Evolutionary conservation across 768 basidiomycete species (phyloP), one percentile per base, ranked within the genome.

Genomic region (Amanita molliuscula): DNA sequence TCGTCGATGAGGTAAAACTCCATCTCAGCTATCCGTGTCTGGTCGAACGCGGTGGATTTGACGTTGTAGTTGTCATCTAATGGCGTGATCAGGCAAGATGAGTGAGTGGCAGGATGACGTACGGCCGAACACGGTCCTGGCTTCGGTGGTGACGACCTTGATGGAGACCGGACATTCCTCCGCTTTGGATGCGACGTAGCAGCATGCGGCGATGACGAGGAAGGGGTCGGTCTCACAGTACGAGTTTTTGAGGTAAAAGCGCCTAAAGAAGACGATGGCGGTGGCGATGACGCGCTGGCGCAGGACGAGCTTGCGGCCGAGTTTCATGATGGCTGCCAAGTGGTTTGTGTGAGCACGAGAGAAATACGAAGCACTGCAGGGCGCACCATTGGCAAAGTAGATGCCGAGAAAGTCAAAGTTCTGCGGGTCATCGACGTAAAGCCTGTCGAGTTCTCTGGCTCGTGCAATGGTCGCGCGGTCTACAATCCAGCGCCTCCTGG

Each of bases 1-100:
- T 99, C 94, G 60, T 91, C 91, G 20, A 99, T 84, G 8, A 98
- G 81, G 68, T 95, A 98, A 68, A 98, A 98, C 62, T 98, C 95
- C 94, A 97, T 97, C 64, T 99, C 96, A 3, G 94, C 96, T 11
- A 99, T 72, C 60, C 91, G 93, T 9, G 85, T 78, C 58, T 94
- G 87, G 61, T 96, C 93, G 0, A 85, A 77, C 0, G 88, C 81
- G 60, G 96, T 95, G n/a, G 76, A 66, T 60, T 87, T 84, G 61
- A 86, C 71, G 4, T 75, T 78, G 58, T 88, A 88, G 16, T 79
- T 81, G 47, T 82, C 79, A 48, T 75, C 78, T 81, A 45, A 7
- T 18, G 28, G 21, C n/a, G 42, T 49, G 40, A n/a, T 34, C 46
- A 29, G 20, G 25, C 1, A 40, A 23, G 4, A 48, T 37, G 18